Base-by-base conservation (phyloP, 345 rosid species). In the Combretum micranthum region DNA sequence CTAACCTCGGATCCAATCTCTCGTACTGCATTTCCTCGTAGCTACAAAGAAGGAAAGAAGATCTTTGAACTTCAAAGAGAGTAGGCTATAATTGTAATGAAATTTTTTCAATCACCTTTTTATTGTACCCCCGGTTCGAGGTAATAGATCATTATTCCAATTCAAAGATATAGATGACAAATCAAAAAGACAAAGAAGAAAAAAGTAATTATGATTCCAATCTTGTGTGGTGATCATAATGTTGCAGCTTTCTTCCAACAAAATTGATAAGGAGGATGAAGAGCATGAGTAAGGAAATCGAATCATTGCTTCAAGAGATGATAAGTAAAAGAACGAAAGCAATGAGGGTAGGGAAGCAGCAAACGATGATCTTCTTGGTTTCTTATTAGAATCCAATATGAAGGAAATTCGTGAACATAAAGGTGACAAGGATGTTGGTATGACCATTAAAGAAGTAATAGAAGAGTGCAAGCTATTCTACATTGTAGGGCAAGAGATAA, bases 391-490 rank as follows among this genome's bases (percentile, higher is more conserved):
- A 56, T 71, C 25, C 19, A 56, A 57, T 20, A 43, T 51, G 32
- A 51, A 57, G 13, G 62, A 64, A 26, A 51, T 39, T 12, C 48
- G 19, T 15, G 64, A 61, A 10, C 14, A 42, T 44, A 20, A 42
- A 15, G 25, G 17, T 19, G 48, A 47, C 19, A 20, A 42, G 13
- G 25, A 13, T 22, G 14, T 52, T 13, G 42, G 63, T 19, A 44
- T 64, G 57, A 52, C 57, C 39, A 26, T 51, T 25, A 8, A 48
- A 18, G 61, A 64, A 0, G 61, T 79, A n/a, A n/a, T n/a, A 21
- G 90, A 78, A 51, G 88, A 84, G 47, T 84, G 95, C 57, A 81
- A 84, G 61, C 65, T 77, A 20, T 78, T 86, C 61, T 86, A 84
- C 63, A 64, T 82, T 15, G 88, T 86, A 17, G 85, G 89, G 20